Percentiles rank a stretch among this genome's conserved stretches.
Evolutionary conservation across 768 basidiomycete species (phyloP).

Genomic region (Podaxis carcinomalis): DNA sequence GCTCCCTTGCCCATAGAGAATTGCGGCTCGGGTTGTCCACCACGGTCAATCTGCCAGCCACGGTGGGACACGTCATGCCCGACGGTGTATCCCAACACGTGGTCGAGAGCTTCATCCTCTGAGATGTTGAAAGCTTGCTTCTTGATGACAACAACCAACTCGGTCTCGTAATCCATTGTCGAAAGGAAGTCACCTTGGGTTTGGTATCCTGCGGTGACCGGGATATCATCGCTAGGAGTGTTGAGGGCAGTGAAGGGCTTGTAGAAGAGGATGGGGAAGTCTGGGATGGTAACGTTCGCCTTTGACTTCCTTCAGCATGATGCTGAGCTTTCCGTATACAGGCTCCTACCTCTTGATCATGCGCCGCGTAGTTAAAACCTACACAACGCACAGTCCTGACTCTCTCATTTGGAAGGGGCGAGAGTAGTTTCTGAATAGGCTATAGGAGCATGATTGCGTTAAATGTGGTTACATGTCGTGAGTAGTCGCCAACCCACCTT

Average conservation of each 20-base stretch:
- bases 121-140: conserved; percentile 38
- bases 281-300: conserved; percentile 29
- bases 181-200: conserved; percentile 36
- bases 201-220: conserved; percentile 32
- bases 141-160: conserved; percentile 38
- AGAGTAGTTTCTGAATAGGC: conserved; percentile 28
- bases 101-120: conserved; percentile 35
- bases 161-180: conserved; percentile 38
- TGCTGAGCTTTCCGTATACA: background rate
- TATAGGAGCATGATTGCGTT: conserved; percentile 10
- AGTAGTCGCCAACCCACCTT: conserved; percentile 20
- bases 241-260: conserved; percentile 33
- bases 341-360: conserved; percentile 25
- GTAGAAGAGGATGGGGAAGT: conserved; percentile 33
- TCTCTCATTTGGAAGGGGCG: conserved; percentile 29
- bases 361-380: conserved; percentile 32
- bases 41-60: conserved; percentile 41
- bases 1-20: conserved; percentile 41
- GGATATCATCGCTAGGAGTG: conserved; percentile 30
- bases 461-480: background rate
- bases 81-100: conserved; percentile 36
- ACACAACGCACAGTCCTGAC: conserved; percentile 33
- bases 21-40: conserved; percentile 36
- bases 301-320: conserved; percentile 6
- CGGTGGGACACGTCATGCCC: conserved; percentile 40